Evolutionary conservation across 306 rosid species (phyloP), one percentile per base, ranked within the genome.

Genomic region (Psophocarpus tetragonolobus): DNA sequence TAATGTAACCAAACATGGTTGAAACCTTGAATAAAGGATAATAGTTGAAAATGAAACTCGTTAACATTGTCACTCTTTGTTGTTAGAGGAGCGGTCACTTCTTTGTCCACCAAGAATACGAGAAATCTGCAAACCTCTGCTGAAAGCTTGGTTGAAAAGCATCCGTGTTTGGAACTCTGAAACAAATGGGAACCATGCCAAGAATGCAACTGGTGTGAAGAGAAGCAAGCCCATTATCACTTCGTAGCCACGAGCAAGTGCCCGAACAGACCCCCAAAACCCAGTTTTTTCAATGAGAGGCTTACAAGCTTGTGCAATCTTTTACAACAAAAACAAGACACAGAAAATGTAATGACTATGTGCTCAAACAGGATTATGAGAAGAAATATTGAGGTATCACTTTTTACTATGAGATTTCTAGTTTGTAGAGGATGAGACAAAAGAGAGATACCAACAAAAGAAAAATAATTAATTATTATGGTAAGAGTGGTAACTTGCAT

Each of bases 111-210:
- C 98, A 44, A 95, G 97, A 82, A 95, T 95, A 76, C 97, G 95
- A 18, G 97, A 90, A 74, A 95, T 95, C 87, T 95, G 97, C 65
- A 95, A 68, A 81, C 98, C 98, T 87, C 98, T 84, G 32, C 98
- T 95, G 91, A 95, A 91, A 48, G 98, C 98, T 85, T 92, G 97
- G 88, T 95, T 95, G 93, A 95, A 95, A 29, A 95, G 85, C 97
- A 95, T 95, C 80, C 98, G 77, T 0, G 98, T 91, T 77, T 95
- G 98, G 74, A 95, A 95, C 76, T 95, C 98, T 0, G 98, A 95
- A 71, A 95, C 98, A 69, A 92, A 92, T 21, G 98, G 97, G 61
- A 95, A 95, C 98, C 98, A 95, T 13, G 98, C 97, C 88, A 95
- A 85, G 90, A 91, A 89, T 30, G 98, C 98, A 29, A 95, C 91